phyloP scores from a whole-genome alignment of 2,329 filamentous ascomycete species.

The Geosmithia putterillii region DNA sequence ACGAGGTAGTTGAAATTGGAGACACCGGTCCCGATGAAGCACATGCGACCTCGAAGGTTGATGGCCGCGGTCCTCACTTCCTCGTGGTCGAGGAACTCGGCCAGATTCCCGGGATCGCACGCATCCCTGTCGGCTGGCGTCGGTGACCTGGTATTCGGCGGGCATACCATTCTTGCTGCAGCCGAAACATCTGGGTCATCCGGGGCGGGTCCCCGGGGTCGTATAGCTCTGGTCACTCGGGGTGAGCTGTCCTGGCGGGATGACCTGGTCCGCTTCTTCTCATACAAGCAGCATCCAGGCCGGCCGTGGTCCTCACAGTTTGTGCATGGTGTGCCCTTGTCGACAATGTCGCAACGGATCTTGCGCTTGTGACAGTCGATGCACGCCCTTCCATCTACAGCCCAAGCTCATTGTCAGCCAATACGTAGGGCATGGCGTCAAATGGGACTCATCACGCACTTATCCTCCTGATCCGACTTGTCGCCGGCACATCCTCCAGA shows the following conservation, averaged over 20 bases:
- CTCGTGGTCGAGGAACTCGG: constrained; percentile 36
- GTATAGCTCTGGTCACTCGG: constrained; percentile 22
- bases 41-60: constrained; percentile 31
- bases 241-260: constrained; percentile 14
- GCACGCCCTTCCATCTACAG: constrained; percentile 26
- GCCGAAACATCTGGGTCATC: neutral
- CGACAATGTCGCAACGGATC: constrained; percentile 35
- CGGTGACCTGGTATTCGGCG: neutral
- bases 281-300: constrained; percentile 30
- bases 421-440: neutral
- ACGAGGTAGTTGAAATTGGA: constrained; percentile 44
- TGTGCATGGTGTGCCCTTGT: constrained; percentile 32
- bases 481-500: neutral
- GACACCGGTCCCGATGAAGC: constrained; percentile 41
- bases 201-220: constrained; percentile 20
- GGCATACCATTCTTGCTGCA: neutral
- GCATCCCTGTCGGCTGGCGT: constrained; percentile 14
- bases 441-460: neutral
- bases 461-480: neutral
- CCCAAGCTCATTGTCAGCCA: neutral
- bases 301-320: constrained; percentile 30
- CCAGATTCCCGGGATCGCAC: constrained; percentile 30
- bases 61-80: constrained; percentile 31
- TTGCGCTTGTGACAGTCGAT: constrained; percentile 36
- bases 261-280: constrained; percentile 30